These are phyloP conservation scores for Globisporangium polare DNA, from an alignment of 352 stramenopile genomes.

Conservation along the genomic window DNA sequence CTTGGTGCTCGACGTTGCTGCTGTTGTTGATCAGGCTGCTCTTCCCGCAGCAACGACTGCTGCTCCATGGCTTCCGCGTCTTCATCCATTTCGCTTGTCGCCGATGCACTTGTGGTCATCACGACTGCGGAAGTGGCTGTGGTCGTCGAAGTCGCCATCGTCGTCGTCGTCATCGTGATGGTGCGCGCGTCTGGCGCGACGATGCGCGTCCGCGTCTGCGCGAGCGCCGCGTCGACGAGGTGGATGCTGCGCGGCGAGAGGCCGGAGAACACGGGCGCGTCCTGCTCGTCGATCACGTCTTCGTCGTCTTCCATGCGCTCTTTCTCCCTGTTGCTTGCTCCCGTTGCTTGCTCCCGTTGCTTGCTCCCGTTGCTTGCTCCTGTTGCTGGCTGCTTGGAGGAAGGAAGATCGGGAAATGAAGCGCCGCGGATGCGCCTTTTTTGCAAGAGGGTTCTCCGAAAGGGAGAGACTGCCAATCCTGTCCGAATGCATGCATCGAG, in stretches of 20 bases:
- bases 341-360: not conserved
- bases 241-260: conserved; percentile 18
- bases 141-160: not conserved
- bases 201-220: conserved; percentile 5
- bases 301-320: conserved; percentile 7
- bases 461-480: no score
- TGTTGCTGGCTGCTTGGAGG: not conserved
- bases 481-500: no score
- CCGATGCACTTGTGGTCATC: conserved; percentile 2
- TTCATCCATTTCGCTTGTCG: conserved; percentile 7
- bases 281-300: conserved; percentile 10
- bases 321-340: no score
- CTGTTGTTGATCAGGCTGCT: not conserved
- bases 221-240: conserved; percentile 10
- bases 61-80: conserved; percentile 7
- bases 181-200: not conserved
- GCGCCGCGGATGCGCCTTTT: no score
- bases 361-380: not conserved
- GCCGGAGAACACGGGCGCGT: conserved; percentile 13
- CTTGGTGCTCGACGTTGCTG: not conserved
- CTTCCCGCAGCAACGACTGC: conserved; percentile 5
- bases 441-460: no score
- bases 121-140: not conserved
- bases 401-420: conserved; percentile 1
- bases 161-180: conserved; percentile 5